Conservation (phyloP, 208 protist species). For the Tritrichomonas musculus region DNA sequence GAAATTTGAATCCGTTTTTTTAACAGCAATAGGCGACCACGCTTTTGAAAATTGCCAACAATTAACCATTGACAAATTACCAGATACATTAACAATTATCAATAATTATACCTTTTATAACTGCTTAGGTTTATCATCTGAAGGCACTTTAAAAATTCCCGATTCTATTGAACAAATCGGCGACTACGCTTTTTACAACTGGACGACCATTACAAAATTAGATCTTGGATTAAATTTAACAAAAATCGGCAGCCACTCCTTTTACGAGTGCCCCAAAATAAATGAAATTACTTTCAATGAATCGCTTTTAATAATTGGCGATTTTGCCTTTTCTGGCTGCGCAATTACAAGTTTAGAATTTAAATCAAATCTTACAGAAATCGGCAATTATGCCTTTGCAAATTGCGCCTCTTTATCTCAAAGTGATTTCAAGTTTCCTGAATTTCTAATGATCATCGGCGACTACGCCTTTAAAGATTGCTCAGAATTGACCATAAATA, state of each 20-base stretch:
- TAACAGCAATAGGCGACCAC: neutral
- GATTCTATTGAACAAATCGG: neutral
- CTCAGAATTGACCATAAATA: too few species aligned
- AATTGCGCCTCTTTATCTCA: too few species aligned
- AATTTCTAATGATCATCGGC: too few species aligned
- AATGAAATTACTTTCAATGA: neutral
- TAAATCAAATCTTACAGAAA: too few species aligned
- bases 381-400: too few species aligned
- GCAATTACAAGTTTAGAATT: too few species aligned
- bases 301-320: too few species aligned
- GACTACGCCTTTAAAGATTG: too few species aligned
- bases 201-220: neutral
- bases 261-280: neutral
- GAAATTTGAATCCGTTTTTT: too few species aligned
- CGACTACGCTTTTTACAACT: neutral
- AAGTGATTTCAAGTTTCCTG: too few species aligned
- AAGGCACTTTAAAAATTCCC: neutral
- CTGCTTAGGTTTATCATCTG: neutral
- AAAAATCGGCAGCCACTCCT: neutral
- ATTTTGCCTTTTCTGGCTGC: too few species aligned
- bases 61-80: neutral
- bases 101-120: neutral
- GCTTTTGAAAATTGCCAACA: neutral
- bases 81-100: neutral
- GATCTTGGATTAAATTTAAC: neutral